Evolutionary conservation across 1,284 basidiomycete species (phyloP), one percentile per base, ranked within the genome.

Genomic region (Cutaneotrichosporon cavernicola): DNA sequence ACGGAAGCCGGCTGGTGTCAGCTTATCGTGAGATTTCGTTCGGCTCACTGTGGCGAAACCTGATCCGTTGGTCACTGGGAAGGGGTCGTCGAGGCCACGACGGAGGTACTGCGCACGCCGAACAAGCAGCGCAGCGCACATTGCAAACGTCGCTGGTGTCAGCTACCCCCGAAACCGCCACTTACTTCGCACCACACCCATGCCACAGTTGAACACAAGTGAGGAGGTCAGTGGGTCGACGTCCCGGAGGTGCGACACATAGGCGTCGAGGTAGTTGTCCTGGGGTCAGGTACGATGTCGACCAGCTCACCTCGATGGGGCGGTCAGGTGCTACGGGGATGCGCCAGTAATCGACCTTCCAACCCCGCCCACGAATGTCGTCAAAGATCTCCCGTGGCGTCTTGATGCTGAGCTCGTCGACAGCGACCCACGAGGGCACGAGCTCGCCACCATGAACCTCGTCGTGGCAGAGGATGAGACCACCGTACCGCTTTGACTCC

Each of bases 191-290:
- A 97, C 94, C 3, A 93, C 92, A 51, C 97, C 97, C 86, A 97
- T 95, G 49, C 97, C 96, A 77, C 97, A 98, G 63, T 92, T 96
- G 79, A 99, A 97, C 2, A 99, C 91, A 18, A 99, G 83, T 0
- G 90, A 89, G 0, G 92, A 93, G 22, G 84, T 85, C 9, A 88
- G 81, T 0, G 96, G 94, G 70, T 97, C 91, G 0, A 90, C 87
- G 47, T 86, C 82, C 71, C 88, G 87, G 73, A 99, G 89, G 56
- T 95, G 88, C 14, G 86, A 85, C 21, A 96, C 84, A 79, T 97
- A 97, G 1, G 92, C 90, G 79, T 99, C 97, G 16, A 98, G 86
- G 76, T 97, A 97, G 73, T 93, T 93, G 77, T 95, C 90, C 87
- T 92, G 71, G 7, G 4, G 40, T 68, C 51, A 66, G 65, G 32